phyloP scores from a whole-genome alignment of 2,329 filamentous ascomycete species.

The Podosphaera aphanis region DNA sequence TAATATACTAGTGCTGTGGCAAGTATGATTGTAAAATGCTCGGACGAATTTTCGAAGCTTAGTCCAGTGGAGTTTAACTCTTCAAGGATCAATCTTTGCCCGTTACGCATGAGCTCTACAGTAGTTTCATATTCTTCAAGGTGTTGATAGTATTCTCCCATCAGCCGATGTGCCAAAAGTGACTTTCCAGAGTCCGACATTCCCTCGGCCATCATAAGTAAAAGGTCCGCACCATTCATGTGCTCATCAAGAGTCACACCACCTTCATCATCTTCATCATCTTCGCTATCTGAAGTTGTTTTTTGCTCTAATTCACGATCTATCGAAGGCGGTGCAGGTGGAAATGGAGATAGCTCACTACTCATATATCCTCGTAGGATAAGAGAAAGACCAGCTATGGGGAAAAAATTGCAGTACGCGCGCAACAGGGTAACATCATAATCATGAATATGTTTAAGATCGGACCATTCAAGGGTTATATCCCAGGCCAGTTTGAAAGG shows the following conservation, averaged over 20 bases:
- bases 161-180: slow-evolving; percentile 58
- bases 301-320: neutral
- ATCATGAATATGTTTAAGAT: slow-evolving; percentile 47
- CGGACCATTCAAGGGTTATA: slow-evolving; percentile 72
- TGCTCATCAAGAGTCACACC: slow-evolving; percentile 30
- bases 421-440: slow-evolving; percentile 59
- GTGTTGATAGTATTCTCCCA: slow-evolving; percentile 62
- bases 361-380: slow-evolving; percentile 63
- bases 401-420: slow-evolving; percentile 66
- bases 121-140: slow-evolving; percentile 68
- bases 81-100: slow-evolving; percentile 32
- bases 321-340: slow-evolving; percentile 9
- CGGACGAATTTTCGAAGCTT: slow-evolving; percentile 41
- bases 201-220: slow-evolving; percentile 60
- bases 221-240: slow-evolving; percentile 51
- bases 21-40: slow-evolving; percentile 54
- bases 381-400: slow-evolving; percentile 58
- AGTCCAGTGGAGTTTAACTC: slow-evolving; percentile 47
- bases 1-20: slow-evolving; percentile 78
- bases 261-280: slow-evolving; percentile 30
- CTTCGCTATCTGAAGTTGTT: slow-evolving; percentile 24
- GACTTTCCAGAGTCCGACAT: slow-evolving; percentile 41
- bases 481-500: slow-evolving; percentile 80
- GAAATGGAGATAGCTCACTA: slow-evolving; percentile 64
- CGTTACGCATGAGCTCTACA: slow-evolving; percentile 58